Evolutionary conservation across 257 asterid species (phyloP), one percentile per base, ranked within the genome.

Genomic region (Solanum pimpinellifolium): DNA sequence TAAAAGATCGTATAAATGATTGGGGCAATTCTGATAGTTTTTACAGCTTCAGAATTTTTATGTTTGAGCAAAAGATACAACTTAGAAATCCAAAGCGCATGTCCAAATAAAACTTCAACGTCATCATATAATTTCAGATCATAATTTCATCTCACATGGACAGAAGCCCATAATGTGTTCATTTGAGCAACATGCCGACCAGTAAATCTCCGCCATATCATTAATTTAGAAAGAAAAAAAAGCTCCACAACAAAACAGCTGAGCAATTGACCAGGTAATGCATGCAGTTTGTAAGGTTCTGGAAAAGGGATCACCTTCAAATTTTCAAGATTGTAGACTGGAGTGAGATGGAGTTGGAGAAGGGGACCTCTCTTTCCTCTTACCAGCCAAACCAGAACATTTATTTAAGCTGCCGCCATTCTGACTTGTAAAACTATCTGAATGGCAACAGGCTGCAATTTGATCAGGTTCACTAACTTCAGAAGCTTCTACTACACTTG

Each of bases 341-440:
- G 70, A 18, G 44, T 31, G 46, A 74, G 84, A 46, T 73, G 84
- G 83, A 73, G 76, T 29, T 69, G 76, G 76, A 29, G 82, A 86
- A n/a, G 83, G 60, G 49, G 88, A 49, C 76, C 88, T 88, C 60
- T 86, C 90, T 86, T 89, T 91, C 86, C 90, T 88, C 87, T 91
- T 91, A 59, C 91, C 89, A 21, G 88, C 80, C 68, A 88, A 68
- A 77, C 83, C 84, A 60, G 75, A 44, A 49, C 49, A 46, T 29
- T 46, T 70, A 66, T 84, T 85, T n/a, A 31, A 86, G 37, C 69
- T 23, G 18, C 69, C n/a, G 23, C 76, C 47, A 69, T 80, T 87
- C 46, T 18, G 18, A 31, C 42, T 68, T 44, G 84, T 16, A 78
- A 76, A 72, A 27, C 37, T n/a, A 56, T 52, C 86, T 66, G 56